These are phyloP conservation scores for Fabrea salina DNA, from an alignment of 169 alveolate genomes.

Conservation along the genomic window DNA sequence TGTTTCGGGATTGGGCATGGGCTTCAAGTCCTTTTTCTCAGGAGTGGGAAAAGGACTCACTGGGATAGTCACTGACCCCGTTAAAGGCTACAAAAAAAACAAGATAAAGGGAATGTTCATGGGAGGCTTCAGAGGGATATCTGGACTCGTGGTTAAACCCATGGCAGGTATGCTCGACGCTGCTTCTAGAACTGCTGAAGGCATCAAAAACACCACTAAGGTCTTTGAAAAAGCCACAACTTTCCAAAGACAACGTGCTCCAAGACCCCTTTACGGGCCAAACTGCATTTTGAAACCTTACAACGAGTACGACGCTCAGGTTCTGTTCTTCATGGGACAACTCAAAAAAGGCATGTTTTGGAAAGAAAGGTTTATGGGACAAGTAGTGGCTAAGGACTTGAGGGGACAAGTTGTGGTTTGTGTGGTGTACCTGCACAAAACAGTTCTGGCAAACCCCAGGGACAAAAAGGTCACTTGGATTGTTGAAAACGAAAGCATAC, in stretches of 20 bases:
- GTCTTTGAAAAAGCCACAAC: constrained; percentile 54
- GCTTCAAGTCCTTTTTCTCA: constrained; percentile 63
- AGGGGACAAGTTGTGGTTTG: constrained; percentile 23
- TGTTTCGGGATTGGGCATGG: constrained; percentile 81
- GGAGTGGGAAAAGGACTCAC: constrained; percentile 80
- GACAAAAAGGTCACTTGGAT: constrained; percentile 30
- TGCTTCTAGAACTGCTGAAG: constrained; percentile 86
- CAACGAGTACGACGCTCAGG: constrained; percentile 44
- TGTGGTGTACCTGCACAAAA: constrained; percentile 32
- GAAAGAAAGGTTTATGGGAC: constrained; percentile 36
- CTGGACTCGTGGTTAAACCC: constrained; percentile 83
- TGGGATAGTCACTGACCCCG: constrained; percentile 78
- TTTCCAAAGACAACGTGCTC: constrained; percentile 61
- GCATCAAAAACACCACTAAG: constrained; percentile 81
- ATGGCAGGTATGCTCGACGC: constrained; percentile 82
- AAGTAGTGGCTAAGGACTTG: constrained; percentile 34
- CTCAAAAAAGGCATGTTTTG: constrained; percentile 34
- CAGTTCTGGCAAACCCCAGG: constrained; percentile 34
- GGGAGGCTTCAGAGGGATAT: constrained; percentile 79
- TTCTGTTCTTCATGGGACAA: constrained; percentile 9
- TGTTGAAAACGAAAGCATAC: constrained; percentile 5
- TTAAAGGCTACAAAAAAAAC: constrained; percentile 72
- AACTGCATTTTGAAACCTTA: constrained; percentile 33
- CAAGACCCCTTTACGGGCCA: constrained; percentile 72
- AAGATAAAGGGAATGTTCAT: constrained; percentile 74